Base-by-base conservation (phyloP, 192 early-diverging fungal genomes). In the Coemansia sp. region DNA sequence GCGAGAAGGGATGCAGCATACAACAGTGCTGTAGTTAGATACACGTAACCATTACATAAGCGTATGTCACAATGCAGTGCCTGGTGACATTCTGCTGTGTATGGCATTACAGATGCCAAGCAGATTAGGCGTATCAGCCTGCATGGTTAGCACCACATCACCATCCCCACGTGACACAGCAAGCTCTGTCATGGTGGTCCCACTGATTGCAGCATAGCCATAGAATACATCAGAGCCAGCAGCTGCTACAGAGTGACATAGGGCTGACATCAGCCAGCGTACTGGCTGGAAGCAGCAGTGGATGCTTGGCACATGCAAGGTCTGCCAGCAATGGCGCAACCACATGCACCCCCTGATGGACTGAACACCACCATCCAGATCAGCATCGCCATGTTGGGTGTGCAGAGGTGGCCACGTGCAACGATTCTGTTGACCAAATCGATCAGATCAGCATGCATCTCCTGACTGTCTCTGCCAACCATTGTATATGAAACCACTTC, bases 301-400 rank as follows among this genome's bases (percentile, higher is more conserved):
- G 28, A n/a, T 33, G 28, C 9, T n/a, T 17, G 0, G 15, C 50
- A 19, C 17, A 1, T 6, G 25, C 50, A 53, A 53, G 50, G 14
- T 1, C 15, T 19, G 29, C 50, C 19, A 78, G 30, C 27, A 68
- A 34, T 23, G 76, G 70, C 17, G 52, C 50, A 1, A 79, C 67
- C 28, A 59, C 76, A 0, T 70, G 70, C 14, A 72, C 76, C 0
- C 76, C 76, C 15, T n/a, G 76, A 79, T 2, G 76, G 76, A 41
- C 76, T 79, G 45, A 79, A 79, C 36, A 72, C 20, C 60, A 70
- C 76, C 58, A 79, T 53, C 70, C 76, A 79, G 20, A 73, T 31
- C 20, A 50, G 23, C 50, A 44, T 22, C 8, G 30, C 52, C 14
- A 27, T 2, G 22, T 20, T 25, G 20, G 44, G 44, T 11, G 44